Evolutionary conservation across 495 filamentous ascomycete species (phyloP), one percentile per base, ranked within the genome.

Genomic region (Trichoderma virens): DNA sequence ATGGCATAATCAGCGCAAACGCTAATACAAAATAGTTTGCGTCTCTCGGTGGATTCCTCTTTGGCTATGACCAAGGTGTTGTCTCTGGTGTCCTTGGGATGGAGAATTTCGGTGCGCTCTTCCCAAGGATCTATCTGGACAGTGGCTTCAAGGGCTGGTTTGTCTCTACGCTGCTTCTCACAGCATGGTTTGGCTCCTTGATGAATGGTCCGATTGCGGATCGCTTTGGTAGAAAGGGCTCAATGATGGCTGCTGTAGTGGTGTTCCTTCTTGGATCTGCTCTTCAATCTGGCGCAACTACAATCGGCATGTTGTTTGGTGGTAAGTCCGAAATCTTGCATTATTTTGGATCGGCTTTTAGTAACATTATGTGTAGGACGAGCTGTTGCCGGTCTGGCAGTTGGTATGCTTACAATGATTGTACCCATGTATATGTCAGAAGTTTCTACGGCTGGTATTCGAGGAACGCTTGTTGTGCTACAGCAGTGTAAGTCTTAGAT

Each of bases 371-470:
- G 51, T 13, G 30, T 30, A 56, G 81, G 80, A 16, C 75, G 81
- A 45, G 67, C 80, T 68, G 72, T 82, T 62, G 79, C 78, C 72
- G 81, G 81, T 72, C 51, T 82, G 14, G 70, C 70, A 30, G 69
- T 78, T 61, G 75, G 75, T 20, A 61, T 68, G 23, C 65, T 77
- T 23, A 72, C 72, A 34, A 71, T 71, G 67, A 67, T 74, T 23
- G 71, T 71, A n/a, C 73, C 73, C 0, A 70, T 87, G 62, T 85
- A 87, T 64, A 82, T 83, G 54, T 76, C 78, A 0, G 82, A 85
- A 65, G 80, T 85, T 54, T 79, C 79, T 63, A 79, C 82, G 18
- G 82, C 83, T 0, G 80, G 83, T 64, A 80, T 79, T 63, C 76
- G 83, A 61, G 83, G 83, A 59, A 75, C 78, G 0, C 72, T 85